These are phyloP conservation scores for Lipomyces chichibuensis DNA, from an alignment of 805 yeast genomes.

Conservation along the genomic window DNA sequence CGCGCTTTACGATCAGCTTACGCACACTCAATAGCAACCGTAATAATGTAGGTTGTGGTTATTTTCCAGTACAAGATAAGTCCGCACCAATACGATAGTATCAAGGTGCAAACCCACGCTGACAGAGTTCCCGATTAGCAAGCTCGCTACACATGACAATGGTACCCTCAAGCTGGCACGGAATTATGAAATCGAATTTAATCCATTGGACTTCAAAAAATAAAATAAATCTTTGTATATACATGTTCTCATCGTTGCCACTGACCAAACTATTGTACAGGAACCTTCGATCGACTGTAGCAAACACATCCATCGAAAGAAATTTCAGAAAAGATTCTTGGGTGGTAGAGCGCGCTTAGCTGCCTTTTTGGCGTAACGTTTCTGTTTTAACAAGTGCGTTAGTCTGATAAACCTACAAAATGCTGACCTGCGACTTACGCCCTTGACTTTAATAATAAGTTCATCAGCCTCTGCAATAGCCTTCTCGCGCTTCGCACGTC, in stretches of 20 bases:
- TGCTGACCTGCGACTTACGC: conserved; percentile 20
- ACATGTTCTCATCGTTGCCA: not conserved
- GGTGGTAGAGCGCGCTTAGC: conserved; percentile 20
- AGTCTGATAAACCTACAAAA: not conserved
- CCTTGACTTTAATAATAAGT: conserved; percentile 19
- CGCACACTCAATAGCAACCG: too few relatives aligned
- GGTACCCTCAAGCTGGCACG: not conserved
- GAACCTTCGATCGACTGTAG: not conserved
- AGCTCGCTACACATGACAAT: not conserved
- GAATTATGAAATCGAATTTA: not conserved
- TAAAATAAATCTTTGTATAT: not conserved
- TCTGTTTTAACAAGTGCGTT: conserved; percentile 5
- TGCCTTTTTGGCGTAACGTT: conserved; percentile 14
- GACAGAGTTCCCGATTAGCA: too few relatives aligned
- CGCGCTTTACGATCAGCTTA: too few relatives aligned
- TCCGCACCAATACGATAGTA: too few relatives aligned
- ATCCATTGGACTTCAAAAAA: not conserved
- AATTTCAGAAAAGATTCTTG: conserved; percentile 27
- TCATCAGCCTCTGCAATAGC: conserved; percentile 29
- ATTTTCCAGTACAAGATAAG: too few relatives aligned
- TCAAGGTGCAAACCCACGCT: too few relatives aligned
- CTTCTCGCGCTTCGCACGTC: conserved; percentile 26
- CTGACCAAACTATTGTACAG: not conserved
- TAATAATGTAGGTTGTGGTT: too few relatives aligned
- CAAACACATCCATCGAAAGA: not conserved